These are phyloP conservation scores for Rhodotorula diobovata DNA, from an alignment of 768 basidiomycete species.

Conservation along the genomic window DNA sequence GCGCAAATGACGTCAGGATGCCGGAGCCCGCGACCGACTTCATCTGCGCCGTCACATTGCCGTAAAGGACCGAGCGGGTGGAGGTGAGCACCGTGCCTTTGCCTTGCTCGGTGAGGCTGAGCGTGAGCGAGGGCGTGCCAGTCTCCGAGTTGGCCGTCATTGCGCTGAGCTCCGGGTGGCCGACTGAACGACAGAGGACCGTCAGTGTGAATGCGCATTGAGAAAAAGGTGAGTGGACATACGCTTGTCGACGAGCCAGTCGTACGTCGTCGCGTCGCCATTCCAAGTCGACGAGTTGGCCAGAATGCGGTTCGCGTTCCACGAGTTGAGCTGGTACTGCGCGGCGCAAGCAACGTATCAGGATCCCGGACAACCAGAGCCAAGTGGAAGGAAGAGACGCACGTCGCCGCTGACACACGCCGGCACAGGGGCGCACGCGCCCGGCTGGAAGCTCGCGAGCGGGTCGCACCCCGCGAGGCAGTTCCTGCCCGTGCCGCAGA, in stretches of 20 bases:
- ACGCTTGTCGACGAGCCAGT: conserved; percentile 31
- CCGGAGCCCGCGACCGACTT: conserved; percentile 41
- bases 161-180: not conserved
- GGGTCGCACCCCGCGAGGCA: conserved; percentile 38
- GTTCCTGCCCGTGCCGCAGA: conserved; percentile 29
- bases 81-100: conserved; percentile 46
- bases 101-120: conserved; percentile 7
- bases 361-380: too few relatives aligned
- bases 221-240: not conserved
- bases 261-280: conserved; percentile 21
- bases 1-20: conserved; percentile 43
- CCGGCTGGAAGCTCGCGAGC: conserved; percentile 10
- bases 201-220: not conserved
- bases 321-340: conserved; percentile 5
- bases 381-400: not conserved
- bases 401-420: conserved; percentile 18
- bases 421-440: conserved; percentile 13
- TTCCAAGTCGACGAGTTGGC: conserved; percentile 21
- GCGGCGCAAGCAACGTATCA: not conserved
- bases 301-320: not conserved
- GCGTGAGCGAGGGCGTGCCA: not conserved
- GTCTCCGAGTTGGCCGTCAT: not conserved
- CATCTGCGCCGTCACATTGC: conserved; percentile 41
- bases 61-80: conserved; percentile 46
- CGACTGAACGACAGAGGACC: not conserved